These are phyloP conservation scores for Fagopyrum tataricum DNA, from an alignment of 148 eudicot genomes.

Conservation along the genomic window DNA sequence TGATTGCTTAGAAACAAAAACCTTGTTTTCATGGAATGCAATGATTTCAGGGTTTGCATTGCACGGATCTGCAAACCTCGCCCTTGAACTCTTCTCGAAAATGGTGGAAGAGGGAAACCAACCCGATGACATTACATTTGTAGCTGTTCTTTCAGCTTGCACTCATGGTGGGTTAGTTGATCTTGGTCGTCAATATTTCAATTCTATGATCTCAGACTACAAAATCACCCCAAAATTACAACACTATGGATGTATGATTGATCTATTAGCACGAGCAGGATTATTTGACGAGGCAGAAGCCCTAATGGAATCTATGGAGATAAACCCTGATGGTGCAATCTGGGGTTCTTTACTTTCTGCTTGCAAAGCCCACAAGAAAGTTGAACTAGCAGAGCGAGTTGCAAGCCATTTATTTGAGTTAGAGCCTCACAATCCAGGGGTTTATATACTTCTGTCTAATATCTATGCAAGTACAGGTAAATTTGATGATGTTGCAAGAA, in stretches of 20 bases:
- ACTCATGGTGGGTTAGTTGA: conserved; percentile 49
- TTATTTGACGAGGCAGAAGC: conserved; percentile 41
- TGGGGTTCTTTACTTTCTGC: conserved; percentile 58
- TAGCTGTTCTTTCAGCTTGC: conserved; percentile 56
- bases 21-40: conserved; percentile 44
- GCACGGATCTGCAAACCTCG: conserved; percentile 38
- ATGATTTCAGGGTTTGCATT: conserved; percentile 46
- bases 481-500: conserved; percentile 48
- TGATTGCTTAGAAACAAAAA: conserved; percentile 21
- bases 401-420: conserved; percentile 34
- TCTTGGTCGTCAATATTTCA: conserved; percentile 38
- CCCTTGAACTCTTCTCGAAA: conserved; percentile 28
- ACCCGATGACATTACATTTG: conserved; percentile 56
- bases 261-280: conserved; percentile 50
- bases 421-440: conserved; percentile 42
- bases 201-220: conserved; percentile 34
- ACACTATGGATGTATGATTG: conserved; percentile 56
- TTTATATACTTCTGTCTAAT: conserved; percentile 44
- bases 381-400: conserved; percentile 38
- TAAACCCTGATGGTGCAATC: conserved; percentile 49
- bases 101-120: conserved; percentile 33
- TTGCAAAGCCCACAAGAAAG: conserved; percentile 40
- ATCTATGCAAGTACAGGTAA: conserved; percentile 36
- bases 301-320: conserved; percentile 34
- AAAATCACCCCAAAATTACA: conserved; percentile 32